These are phyloP conservation scores for Ruellia speciosa DNA, from an alignment of 305 asterid genomes.

Conservation along the genomic window DNA sequence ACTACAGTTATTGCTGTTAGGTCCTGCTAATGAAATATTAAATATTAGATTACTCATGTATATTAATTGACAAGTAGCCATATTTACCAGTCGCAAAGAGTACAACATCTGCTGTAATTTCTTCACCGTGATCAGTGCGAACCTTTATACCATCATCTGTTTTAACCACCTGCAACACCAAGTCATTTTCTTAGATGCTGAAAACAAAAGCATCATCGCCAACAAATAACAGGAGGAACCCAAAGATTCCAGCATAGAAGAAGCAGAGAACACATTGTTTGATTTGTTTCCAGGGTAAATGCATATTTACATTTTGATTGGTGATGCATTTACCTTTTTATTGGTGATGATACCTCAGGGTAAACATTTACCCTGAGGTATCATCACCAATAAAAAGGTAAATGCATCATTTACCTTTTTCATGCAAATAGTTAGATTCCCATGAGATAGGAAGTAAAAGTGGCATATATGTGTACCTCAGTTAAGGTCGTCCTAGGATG, in stretches of 20 bases:
- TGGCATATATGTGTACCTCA: constrained; percentile 41
- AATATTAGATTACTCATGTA: not conserved
- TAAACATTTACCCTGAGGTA: too few relatives aligned
- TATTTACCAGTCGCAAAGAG: constrained; percentile 94
- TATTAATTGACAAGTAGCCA: constrained; percentile 6
- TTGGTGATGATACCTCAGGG: too few relatives aligned
- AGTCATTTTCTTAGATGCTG: constrained; percentile 17
- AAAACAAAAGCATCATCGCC: constrained; percentile 12
- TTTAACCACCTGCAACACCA: constrained; percentile 60
- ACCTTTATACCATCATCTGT: constrained; percentile 74
- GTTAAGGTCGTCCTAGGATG: constrained; percentile 72
- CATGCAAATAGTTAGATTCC: not conserved
- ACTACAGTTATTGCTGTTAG: not conserved
- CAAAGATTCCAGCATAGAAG: constrained; percentile 4
- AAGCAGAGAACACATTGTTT: not conserved
- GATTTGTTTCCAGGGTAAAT: not conserved
- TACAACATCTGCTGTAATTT: constrained; percentile 78
- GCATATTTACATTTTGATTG: too few relatives aligned
- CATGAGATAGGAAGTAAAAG: not conserved
- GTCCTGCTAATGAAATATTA: constrained; percentile 2
- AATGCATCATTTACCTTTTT: not conserved
- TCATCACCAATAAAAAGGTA: too few relatives aligned
- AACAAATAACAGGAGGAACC: not conserved
- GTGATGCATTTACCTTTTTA: too few relatives aligned
- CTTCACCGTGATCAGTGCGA: constrained; percentile 78